Conservation (phyloP, 495 filamentous ascomycete genomes). For the Extremus antarcticus region DNA sequence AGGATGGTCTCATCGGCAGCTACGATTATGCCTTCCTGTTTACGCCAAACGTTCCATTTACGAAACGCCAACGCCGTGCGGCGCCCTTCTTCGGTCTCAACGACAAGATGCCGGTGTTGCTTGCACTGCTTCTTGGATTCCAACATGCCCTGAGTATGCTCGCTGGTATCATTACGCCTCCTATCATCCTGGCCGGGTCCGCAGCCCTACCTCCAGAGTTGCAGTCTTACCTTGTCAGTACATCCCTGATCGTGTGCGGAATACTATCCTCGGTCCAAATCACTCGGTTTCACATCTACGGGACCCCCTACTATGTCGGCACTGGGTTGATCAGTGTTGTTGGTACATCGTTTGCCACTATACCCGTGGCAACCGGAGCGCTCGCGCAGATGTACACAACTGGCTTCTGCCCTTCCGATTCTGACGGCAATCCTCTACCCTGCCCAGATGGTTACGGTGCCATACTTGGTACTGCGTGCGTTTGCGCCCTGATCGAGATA, state of each 20-base stretch:
- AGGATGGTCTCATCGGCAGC: slow-evolving; percentile 64
- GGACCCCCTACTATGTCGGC: slow-evolving; percentile 75
- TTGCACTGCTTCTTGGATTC: slow-evolving; percentile 62
- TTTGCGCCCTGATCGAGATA: slow-evolving; percentile 65
- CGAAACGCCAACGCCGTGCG: slow-evolving; percentile 49
- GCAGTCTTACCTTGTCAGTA: slow-evolving; percentile 78
- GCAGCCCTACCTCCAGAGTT: slow-evolving; percentile 52
- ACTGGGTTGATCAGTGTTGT: slow-evolving; percentile 88
- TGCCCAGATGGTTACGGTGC: slow-evolving; percentile 84
- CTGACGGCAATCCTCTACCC: slow-evolving; percentile 54
- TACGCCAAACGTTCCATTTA: slow-evolving; percentile 73
- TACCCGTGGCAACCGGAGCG: slow-evolving; percentile 69
- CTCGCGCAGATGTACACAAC: slow-evolving; percentile 79
- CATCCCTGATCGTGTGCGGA: slow-evolving; percentile 77
- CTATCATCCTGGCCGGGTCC: slow-evolving; percentile 63
- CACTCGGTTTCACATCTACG: slow-evolving; percentile 67
- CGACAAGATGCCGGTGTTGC: slow-evolving; percentile 66
- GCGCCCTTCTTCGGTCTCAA: slow-evolving; percentile 84
- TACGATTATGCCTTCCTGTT: slow-evolving; percentile 81
- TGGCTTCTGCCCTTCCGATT: slow-evolving; percentile 58
- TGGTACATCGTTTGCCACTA: slow-evolving; percentile 76
- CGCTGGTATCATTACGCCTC: slow-evolving; percentile 65
- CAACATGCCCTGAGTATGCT: slow-evolving; percentile 62
- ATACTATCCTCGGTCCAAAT: slow-evolving; percentile 73
- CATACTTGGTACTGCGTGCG: slow-evolving; percentile 59